Evolutionary conservation across 192 early-diverging fungal species (phyloP).

Genomic region (Gryganskiella cystojenkinii): DNA sequence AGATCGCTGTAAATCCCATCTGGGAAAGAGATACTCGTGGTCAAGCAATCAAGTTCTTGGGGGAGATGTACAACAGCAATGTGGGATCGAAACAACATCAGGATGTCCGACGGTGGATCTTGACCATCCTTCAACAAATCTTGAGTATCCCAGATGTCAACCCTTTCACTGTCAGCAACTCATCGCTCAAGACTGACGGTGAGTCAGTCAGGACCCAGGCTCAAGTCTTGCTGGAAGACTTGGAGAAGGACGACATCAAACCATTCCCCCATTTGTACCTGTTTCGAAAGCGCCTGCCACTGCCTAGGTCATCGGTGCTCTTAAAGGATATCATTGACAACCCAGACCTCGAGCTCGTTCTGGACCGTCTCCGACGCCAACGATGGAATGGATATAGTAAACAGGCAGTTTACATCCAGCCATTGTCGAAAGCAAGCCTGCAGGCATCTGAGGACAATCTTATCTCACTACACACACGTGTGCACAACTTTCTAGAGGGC

Average conservation of each 20-base stretch:
- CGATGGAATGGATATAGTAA: too few species aligned
- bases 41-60: background rate
- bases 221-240: background rate
- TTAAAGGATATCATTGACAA: too few species aligned
- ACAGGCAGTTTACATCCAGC: too few species aligned
- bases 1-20: background rate
- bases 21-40: background rate
- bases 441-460: background rate
- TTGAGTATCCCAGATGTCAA: background rate
- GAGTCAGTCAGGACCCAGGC: background rate
- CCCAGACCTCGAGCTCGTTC: too few species aligned
- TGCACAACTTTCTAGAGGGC: background rate
- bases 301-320: too few species aligned
- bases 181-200: too few species aligned
- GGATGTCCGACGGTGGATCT: background rate
- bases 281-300: background rate
- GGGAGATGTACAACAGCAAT: background rate
- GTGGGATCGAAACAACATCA: background rate
- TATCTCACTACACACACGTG: background rate
- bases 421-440: background rate
- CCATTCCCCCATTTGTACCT: too few species aligned
- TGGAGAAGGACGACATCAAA: background rate
- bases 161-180: too few species aligned
- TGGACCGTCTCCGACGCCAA: too few species aligned
- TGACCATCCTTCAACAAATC: background rate